phyloP scores from a whole-genome alignment of 345 rosid species.

The Citrus hindsii region DNA sequence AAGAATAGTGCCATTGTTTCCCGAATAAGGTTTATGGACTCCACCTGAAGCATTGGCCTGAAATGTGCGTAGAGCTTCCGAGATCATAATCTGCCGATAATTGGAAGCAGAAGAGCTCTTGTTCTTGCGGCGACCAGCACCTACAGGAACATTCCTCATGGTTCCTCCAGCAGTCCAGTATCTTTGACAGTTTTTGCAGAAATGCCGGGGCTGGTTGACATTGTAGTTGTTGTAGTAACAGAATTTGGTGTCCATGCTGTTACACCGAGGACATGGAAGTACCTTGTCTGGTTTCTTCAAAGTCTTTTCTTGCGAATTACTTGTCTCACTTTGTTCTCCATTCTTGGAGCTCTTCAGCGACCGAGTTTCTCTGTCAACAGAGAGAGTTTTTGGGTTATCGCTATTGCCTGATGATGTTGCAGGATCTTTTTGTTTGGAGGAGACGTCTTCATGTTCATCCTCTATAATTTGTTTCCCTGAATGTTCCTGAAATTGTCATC shows the following conservation, averaged over 20 bases:
- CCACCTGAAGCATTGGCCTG: slow-evolving; percentile 29
- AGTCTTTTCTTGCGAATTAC: slow-evolving; percentile 33
- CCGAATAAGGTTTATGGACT: slow-evolving; percentile 28
- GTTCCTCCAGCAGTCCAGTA: slow-evolving; percentile 95
- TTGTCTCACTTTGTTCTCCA: slow-evolving; percentile 45
- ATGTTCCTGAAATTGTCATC: slow-evolving; percentile 17
- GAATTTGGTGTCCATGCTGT: slow-evolving; percentile 78
- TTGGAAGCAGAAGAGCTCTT: slow-evolving; percentile 45
- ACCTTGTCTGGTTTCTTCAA: slow-evolving; percentile 66
- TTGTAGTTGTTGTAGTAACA: slow-evolving; percentile 91
- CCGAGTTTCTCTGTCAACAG: slow-evolving; percentile 31
- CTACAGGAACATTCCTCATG: slow-evolving; percentile 79
- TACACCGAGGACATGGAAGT: slow-evolving; percentile 78
- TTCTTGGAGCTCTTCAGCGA: slow-evolving; percentile 32
- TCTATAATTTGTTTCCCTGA: slow-evolving; percentile 14
- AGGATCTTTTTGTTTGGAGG: slow-evolving; percentile 22
- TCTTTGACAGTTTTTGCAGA: slow-evolving; percentile 85
- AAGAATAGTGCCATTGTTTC: slow-evolving; percentile 44
- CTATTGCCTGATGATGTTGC: slow-evolving; percentile 22
- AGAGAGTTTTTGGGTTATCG: slow-evolving; percentile 26
- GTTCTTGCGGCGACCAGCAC: slow-evolving; percentile 86
- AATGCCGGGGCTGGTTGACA: slow-evolving; percentile 86
- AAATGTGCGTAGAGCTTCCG: slow-evolving; percentile 39
- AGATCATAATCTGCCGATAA: slow-evolving; percentile 41
- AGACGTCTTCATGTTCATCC: slow-evolving; percentile 16